Base-by-base conservation (phyloP, 2,329 filamentous ascomycete species). In the Dactylellina haptotyla region DNA sequence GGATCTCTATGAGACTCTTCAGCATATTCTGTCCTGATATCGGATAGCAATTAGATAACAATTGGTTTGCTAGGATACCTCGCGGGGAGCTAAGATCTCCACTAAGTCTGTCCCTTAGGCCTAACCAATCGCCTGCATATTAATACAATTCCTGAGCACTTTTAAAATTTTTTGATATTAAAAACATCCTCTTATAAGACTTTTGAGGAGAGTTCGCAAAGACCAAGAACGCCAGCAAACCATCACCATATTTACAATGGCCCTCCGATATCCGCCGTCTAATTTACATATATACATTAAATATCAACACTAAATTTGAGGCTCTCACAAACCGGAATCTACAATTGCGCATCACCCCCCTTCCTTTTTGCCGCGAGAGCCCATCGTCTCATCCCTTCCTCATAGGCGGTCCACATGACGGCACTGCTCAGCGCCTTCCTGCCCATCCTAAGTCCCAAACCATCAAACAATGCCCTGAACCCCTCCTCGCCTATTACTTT, bases 321-420 rank as follows among this genome's bases (percentile, higher is more conserved):
- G 26, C 1, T 46, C 10, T 46, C 16, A 46, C 18, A 8, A 6
- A 41, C 9, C n/a, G 20, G 4, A 28, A 50, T 16, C 56, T 61
- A 73, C 10, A 73, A n/a, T 20, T 61, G 54, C 14, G 53, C 37
- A 37, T 54, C 57, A 2, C 30, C 30, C 0, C 61, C 62, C 39
- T 53, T 64, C 34, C 48, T 54, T 34, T 51, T 69, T 6, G 70
- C 70, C 2, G 70, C 63, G 12, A 69, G 41, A 39, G 58, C 75
- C 77, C 77, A 71, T 76, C 71, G 20, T 62, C 67, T 72, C 72
- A 79, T 78, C 80, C 66, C 78, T 77, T 48, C 77, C 82, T 99
- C 95, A 79, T 99, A 99, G 41, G 97, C 85, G 8, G 94, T 98
- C 95, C 95, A 99, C 5, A 94, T 94, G 77, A 98, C 84, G n/a